Conservation (phyloP, 352 stramenopile genomes). For the Aphanomyces invadans region DNA sequence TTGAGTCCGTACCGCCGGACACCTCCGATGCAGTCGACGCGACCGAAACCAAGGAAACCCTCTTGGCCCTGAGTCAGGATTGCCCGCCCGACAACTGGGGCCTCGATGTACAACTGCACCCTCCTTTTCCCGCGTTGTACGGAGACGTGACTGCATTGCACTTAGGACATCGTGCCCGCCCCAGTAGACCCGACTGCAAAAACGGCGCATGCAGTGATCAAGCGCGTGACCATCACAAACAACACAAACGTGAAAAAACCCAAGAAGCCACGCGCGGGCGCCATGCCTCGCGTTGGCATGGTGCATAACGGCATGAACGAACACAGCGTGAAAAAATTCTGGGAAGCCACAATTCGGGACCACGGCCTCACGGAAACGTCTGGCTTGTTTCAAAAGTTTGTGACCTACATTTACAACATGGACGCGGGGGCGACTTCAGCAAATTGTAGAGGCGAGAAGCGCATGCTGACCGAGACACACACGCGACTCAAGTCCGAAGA, state of each 20-base stretch:
- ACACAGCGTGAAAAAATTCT: conserved; percentile 19
- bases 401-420: too few species aligned
- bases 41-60: background rate
- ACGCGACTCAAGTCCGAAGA: conserved; percentile 9
- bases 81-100: background rate
- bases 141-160: background rate
- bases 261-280: background rate
- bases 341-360: conserved; percentile 11
- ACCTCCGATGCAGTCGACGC: background rate
- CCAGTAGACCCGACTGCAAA: background rate
- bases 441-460: conserved; percentile 13
- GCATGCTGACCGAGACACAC: conserved; percentile 10
- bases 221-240: conserved; percentile 21
- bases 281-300: conserved; percentile 2
- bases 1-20: background rate
- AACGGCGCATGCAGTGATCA: background rate
- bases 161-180: background rate
- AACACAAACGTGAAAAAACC: background rate
- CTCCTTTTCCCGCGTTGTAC: background rate
- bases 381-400: conserved; percentile 17
- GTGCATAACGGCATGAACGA: background rate
- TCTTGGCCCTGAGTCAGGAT: background rate
- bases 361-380: background rate
- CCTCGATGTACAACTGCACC: background rate
- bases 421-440: too few species aligned